Evolutionary conservation across 2,329 filamentous ascomycete genomes (phyloP).

Genomic region (Ilyonectria mors-panacis): DNA sequence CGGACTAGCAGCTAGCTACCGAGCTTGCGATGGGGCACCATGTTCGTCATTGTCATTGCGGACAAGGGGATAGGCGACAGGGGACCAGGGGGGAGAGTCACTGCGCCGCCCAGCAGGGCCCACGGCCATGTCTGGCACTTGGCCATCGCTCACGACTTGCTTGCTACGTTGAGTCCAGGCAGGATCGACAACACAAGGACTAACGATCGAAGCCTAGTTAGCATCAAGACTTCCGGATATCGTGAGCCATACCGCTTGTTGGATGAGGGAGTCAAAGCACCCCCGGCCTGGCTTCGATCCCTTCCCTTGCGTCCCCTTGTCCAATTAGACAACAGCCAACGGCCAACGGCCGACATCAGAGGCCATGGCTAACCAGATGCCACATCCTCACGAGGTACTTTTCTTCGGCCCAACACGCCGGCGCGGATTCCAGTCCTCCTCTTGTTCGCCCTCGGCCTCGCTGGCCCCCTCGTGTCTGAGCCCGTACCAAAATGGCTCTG

Average conservation of each 20-base stretch:
- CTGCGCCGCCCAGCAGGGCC: background rate
- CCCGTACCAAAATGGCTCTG: constrained; percentile 2
- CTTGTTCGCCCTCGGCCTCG: constrained; percentile 7
- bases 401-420: background rate
- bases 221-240: background rate
- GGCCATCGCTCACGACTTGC: background rate
- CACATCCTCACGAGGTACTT: background rate
- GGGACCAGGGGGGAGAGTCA: constrained; percentile 15
- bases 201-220: background rate
- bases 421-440: constrained; percentile 14
- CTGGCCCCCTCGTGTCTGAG: constrained; percentile 15
- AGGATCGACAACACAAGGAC: too few relatives aligned
- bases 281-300: background rate
- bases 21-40: constrained; percentile 47
- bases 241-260: background rate
- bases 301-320: background rate
- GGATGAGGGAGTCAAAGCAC: background rate
- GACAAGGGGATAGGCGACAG: constrained; percentile 37
- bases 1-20: constrained; percentile 47
- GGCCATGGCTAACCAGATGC: background rate
- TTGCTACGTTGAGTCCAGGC: background rate
- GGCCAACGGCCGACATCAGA: background rate
- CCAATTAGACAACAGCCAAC: background rate
- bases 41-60: constrained; percentile 47
- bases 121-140: constrained; percentile 5